A percentile compares a stretch with the other conserved stretches of the same genome.
These are phyloP conservation scores for Fagopyrum esculentum DNA, from an alignment of 148 eudicot genomes.

Conservation along the genomic window DNA sequence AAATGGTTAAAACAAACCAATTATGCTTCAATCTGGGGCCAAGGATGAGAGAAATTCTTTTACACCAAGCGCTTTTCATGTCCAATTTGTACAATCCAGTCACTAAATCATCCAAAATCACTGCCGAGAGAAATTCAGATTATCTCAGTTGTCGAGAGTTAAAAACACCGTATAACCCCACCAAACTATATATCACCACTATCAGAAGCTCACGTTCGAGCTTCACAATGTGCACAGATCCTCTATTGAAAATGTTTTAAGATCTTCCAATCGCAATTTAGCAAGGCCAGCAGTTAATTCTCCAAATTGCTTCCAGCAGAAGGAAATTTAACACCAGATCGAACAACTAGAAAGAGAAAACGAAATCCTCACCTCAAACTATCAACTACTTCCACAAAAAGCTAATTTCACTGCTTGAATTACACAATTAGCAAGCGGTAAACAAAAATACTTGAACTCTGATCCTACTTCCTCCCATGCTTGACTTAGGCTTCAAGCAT, in stretches of 20 bases:
- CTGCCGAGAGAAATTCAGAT: background rate
- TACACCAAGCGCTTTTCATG: constrained; percentile 73
- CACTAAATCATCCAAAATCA: constrained; percentile 5
- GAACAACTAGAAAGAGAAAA: background rate
- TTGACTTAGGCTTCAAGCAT: background rate
- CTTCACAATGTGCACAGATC: background rate
- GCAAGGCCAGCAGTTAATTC: background rate
- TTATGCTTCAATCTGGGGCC: constrained; percentile 54
- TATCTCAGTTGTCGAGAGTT: constrained; percentile 38
- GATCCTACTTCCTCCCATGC: background rate
- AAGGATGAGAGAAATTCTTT: constrained; percentile 35
- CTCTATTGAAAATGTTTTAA: background rate
- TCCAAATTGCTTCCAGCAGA: background rate
- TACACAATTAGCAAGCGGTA: background rate
- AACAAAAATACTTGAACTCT: background rate
- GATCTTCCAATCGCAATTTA: background rate
- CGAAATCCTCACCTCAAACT: constrained; percentile 1
- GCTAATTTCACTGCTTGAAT: background rate
- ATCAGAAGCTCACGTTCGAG: background rate
- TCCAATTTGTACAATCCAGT: constrained; percentile 26
- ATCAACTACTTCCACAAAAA: background rate
- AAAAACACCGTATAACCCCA: constrained; percentile 28
- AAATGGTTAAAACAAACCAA: constrained; percentile 58
- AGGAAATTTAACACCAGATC: background rate
- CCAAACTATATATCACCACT: background rate